Evolutionary conservation across 129 eudicot genomes (phyloP), one percentile per base, ranked within the genome.

Genomic region (Flaveria sonorensis): DNA sequence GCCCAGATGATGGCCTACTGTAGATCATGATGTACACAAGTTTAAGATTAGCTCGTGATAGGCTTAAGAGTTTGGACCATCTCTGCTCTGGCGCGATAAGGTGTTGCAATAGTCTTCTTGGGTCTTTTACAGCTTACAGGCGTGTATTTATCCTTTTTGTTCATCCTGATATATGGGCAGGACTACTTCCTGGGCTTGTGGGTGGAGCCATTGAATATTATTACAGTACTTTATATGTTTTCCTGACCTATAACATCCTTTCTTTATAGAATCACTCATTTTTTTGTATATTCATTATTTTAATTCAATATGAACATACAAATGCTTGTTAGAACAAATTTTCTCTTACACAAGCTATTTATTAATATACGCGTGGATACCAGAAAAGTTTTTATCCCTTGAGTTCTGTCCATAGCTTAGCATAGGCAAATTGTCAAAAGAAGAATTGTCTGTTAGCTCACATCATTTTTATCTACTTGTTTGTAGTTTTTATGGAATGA

Each of bases 401-500:
- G 36, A 23, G 66, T 24, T 60, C 66, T 60, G 36, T 36, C 66
- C 66, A 23, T 60, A 60, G 66, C 66, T 60, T 60, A 60, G 24
- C 20, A 15, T 75, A 28, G 64, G 72, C 24, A 75, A 75, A 75
- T 64, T 59, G 16, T 64, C 64, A 63, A 36, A 75, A 50, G 66
- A 76, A 66, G 24, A 50, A 21, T 36, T 1, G 32, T 30, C 28
- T 32, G 32, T 30, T 5, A 18, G 67, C 20, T 72, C 15, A 18
- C 65, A 11, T 28, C 39, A 9, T 55, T 55, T 20, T 63, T 36
- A 51, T 53, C 51, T 4, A 20, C 63, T 63, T 2, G 15, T 28
- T 51, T 60, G 62, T 60, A 60, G n/a, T 60, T 11, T 13, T 23
- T 24, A 57, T 51, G 19, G 43, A 48, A 7, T 8, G 51, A 21